A percentile compares a stretch with the other conserved stretches of the same genome.
Evolutionary conservation across 1,284 basidiomycete genomes (phyloP).

Genomic region (Puccinia coronata): DNA sequence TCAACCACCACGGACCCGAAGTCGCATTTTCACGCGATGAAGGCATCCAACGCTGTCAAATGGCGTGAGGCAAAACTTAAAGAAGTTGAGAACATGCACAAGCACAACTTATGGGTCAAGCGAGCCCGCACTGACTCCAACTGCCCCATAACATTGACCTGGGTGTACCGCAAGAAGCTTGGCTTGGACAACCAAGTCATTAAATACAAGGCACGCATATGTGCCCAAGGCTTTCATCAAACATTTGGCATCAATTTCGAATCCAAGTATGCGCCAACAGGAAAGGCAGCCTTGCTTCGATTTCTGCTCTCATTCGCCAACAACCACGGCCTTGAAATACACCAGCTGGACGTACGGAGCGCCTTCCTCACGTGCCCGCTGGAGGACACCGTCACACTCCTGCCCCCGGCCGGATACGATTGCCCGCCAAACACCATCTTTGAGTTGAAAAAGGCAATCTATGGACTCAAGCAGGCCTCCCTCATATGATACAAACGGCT

Average conservation of each 20-base stretch:
- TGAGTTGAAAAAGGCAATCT: too few relatives aligned
- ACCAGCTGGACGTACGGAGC: slow-evolving; percentile 45
- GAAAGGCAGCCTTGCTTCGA: slow-evolving; percentile 4
- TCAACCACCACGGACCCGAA: neutral
- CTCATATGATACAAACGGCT: neutral
- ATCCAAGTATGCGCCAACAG: slow-evolving; percentile 49
- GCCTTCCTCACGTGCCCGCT: too few relatives aligned
- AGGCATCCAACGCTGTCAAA: neutral
- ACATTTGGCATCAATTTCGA: slow-evolving; percentile 41
- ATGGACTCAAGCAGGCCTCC: neutral
- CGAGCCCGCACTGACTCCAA: neutral
- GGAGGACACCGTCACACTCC: neutral
- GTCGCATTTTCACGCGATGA: neutral
- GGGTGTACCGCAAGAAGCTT: slow-evolving; percentile 14
- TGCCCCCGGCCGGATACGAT: neutral
- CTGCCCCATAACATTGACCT: neutral
- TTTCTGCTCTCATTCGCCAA: slow-evolving; percentile 41
- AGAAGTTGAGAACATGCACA: neutral
- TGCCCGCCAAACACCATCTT: neutral
- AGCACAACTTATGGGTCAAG: neutral
- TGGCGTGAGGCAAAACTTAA: neutral
- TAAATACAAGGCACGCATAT: slow-evolving; percentile 48
- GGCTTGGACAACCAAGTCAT: slow-evolving; percentile 10
- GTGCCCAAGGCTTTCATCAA: too few relatives aligned
- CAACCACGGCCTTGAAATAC: slow-evolving; percentile 23